Percentiles rank a stretch among this genome's conserved stretches.
Evolutionary conservation across 2,329 filamentous ascomycete species (phyloP).

Genomic region (Beauveria australis): DNA sequence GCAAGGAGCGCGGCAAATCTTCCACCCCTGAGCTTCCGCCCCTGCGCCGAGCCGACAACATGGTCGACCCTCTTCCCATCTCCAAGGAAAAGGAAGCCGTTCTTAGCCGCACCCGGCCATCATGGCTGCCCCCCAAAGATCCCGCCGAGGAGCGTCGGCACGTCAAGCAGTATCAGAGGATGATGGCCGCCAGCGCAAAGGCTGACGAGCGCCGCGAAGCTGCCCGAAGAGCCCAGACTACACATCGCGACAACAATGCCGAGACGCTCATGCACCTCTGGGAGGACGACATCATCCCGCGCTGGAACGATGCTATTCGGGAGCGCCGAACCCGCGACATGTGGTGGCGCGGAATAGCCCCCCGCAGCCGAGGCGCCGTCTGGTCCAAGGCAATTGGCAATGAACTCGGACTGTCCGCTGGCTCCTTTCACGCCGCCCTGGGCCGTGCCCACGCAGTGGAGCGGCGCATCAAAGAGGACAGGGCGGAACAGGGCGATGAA

Average conservation of each 20-base stretch:
- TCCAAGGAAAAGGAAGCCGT: conserved; percentile 84
- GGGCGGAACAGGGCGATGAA: conserved; percentile 44
- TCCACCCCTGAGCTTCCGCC: conserved; percentile 63
- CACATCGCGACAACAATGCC: conserved; percentile 45
- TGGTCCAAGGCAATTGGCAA: conserved; percentile 69
- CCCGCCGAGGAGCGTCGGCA: conserved; percentile 87
- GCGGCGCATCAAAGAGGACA: conserved; percentile 42
- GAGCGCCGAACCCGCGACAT: conserved; percentile 65
- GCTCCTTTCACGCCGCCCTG: conserved; percentile 64
- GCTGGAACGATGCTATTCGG: conserved; percentile 63
- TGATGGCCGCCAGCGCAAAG: conserved; percentile 61
- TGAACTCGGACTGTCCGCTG: conserved; percentile 56
- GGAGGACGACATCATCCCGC: conserved; percentile 68
- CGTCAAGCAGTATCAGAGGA: conserved; percentile 74
- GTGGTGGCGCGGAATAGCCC: conserved; percentile 75
- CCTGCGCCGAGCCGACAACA: conserved; percentile 64
- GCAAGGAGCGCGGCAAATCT: conserved; percentile 52
- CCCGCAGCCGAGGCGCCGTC: conserved; percentile 58
- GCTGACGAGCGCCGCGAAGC: conserved; percentile 53
- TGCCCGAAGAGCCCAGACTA: conserved; percentile 41
- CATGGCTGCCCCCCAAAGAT: conserved; percentile 79
- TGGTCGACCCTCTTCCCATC: conserved; percentile 76
- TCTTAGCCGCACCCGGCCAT: conserved; percentile 69
- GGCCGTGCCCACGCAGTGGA: conserved; percentile 57
- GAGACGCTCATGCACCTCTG: conserved; percentile 54